A percentile compares a stretch with the other conserved stretches of the same genome.
Conservation (phyloP, 768 basidiomycete species). For the Termitomyces sp. region DNA sequence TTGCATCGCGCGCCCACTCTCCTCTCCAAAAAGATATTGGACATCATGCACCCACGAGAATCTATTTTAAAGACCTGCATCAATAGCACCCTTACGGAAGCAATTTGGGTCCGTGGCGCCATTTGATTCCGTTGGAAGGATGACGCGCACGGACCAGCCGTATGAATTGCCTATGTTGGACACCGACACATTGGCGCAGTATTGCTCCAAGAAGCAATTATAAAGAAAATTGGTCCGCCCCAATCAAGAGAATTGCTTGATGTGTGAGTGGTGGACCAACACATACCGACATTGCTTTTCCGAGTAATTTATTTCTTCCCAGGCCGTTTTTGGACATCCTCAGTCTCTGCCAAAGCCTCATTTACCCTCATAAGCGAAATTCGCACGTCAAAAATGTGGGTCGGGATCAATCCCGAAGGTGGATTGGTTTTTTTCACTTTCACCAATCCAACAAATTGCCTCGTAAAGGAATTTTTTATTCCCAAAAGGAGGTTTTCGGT, state of each 20-base stretch:
- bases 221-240: constrained; percentile 17
- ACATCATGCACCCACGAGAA: not conserved
- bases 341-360: constrained; percentile 7
- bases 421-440: constrained; percentile 15
- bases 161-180: constrained; percentile 6
- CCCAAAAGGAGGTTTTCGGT: constrained; percentile 3
- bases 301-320: constrained; percentile 6
- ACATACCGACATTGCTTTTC: constrained; percentile 10
- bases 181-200: not conserved
- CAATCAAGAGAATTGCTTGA: constrained; percentile 15
- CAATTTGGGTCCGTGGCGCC: not conserved
- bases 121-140: not conserved
- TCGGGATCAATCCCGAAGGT: constrained; percentile 22
- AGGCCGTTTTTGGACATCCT: constrained; percentile 4
- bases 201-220: constrained; percentile 4
- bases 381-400: constrained; percentile 21
- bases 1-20: not conserved
- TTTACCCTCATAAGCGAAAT: constrained; percentile 2
- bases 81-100: not conserved
- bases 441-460: constrained; percentile 14
- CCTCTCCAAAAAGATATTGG: not conserved
- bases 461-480: constrained; percentile 11
- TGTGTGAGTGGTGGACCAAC: constrained; percentile 7
- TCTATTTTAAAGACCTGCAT: not conserved
- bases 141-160: not conserved